Evolutionary conservation across 2,329 filamentous ascomycete species (phyloP), one percentile per base, ranked within the genome.

Genomic region (Zymoseptoria brevis): DNA sequence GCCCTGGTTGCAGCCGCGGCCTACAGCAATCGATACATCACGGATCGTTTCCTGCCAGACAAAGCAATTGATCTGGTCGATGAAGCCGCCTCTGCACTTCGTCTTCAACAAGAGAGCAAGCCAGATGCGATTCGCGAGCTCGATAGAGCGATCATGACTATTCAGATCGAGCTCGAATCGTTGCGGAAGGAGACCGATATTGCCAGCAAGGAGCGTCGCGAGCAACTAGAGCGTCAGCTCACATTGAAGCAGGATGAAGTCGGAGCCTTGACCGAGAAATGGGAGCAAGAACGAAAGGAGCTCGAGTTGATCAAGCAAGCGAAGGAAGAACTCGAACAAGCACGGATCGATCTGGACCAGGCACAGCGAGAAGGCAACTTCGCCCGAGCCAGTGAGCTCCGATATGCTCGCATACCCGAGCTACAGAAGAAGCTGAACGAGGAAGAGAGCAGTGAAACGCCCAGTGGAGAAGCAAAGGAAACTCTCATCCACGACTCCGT

Each of bases 21-120:
- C 0, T 89, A 95, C 71, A 94, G 89, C 63, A 97, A 97, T 70
- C 88, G 94, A 55, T 99, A 97, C 73, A 94, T 99, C 66, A 96
- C 92, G 13, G 93, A 97, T 71, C 87, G 94, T 1, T 97, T 96
- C 75, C 79, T 97, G 0, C 94, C 94, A 0, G 94, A 99, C 75
- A 97, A 97, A 73, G 94, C 94, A 2, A 97, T 99, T 63, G 94
- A 97, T 72, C 76, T 97, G 16, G 94, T 99, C 73, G 94, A 97
- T 65, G 94, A 97, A 75, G 94, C 94, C 8, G 92, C 93, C 1
- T 95, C 89, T 61, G 90, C 91, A 21, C 78, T 97, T 8, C 86
- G 95, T 51, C 76, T 97, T 30, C 93, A 97, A 71, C 94, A 97
- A 74, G 94, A 99, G 74, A 96, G 90, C 67, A 97, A 96, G 68